Base-by-base conservation (phyloP, 805 yeast species). In the Ogataea naganishii region DNA sequence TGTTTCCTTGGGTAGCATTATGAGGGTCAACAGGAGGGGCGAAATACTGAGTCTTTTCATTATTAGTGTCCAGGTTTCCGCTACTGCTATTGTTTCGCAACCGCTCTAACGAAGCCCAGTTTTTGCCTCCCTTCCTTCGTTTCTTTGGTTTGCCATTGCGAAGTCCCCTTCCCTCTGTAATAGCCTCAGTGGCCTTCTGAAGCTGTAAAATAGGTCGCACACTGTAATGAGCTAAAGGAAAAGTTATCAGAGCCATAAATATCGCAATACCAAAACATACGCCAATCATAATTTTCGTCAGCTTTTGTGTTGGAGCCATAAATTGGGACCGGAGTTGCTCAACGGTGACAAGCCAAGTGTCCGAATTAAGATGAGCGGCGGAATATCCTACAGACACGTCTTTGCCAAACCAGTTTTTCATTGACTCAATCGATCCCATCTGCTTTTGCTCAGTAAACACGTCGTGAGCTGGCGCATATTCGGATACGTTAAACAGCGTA, bases 201-300 rank as follows among this genome's bases (percentile, higher is more conserved):
- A 86, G 62, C 34, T 76, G 68, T 24, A 83, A 69, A 34, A 86
- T 84, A 0, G 96, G 96, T 39, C 81, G 57, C 5, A 85, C 88
- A 20, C 88, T 85, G 63, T 76, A 80, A 35, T 82, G 85, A 0
- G 95, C 85, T 31, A 86, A 53, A 5, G 92, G 88, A 49, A 85
- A 70, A 1, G 95, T 83, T n/a, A 82, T 49, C 1, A 82, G 36
- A 40, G 82, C 74, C 63, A 84, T 73, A 38, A 80, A 69, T 1
- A 62, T 82, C 4, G 92, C 92, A 14, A 81, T 72, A 1, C 82
- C 94, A 22, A 86, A 60, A 15, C 82, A 84, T 1, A 82, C 78
- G 5, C 92, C 94, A 26, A 77, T 66, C 35, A 83, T 78, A 29
- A 86, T 79, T 39, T 72, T 72, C 2, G 77, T 66, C 23, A 86